Conservation (phyloP, 805 yeast genomes). For the Clavispora asparagi region DNA sequence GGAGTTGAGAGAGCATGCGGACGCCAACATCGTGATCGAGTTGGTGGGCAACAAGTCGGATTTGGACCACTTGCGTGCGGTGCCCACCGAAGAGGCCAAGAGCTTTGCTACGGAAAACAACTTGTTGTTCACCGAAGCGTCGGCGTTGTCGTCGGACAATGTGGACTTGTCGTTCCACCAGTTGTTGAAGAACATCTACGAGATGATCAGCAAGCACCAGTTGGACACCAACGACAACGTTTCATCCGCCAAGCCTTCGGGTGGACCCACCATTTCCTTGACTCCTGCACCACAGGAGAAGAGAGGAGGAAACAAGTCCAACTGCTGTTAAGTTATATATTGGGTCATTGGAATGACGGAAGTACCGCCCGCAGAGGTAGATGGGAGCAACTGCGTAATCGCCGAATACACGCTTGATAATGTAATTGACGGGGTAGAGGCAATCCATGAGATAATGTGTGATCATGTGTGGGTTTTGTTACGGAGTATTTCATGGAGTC, state of each 20-base stretch:
- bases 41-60: constrained; percentile 91
- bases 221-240: constrained; percentile 74
- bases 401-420: neutral
- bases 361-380: neutral
- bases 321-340: constrained; percentile 55
- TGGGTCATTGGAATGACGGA: neutral
- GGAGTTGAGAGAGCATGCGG: constrained; percentile 87
- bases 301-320: constrained; percentile 48
- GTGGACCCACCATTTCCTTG: constrained; percentile 86
- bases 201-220: constrained; percentile 90
- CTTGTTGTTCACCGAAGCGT: constrained; percentile 90
- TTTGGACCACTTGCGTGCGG: constrained; percentile 88
- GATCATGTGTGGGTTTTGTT: no score
- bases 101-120: constrained; percentile 90
- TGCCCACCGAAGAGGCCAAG: constrained; percentile 96
- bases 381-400: neutral
- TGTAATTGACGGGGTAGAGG: no score
- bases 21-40: constrained; percentile 92
- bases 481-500: no score
- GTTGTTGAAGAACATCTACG: constrained; percentile 86
- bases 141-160: constrained; percentile 89
- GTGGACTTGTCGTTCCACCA: constrained; percentile 94
- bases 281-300: constrained; percentile 90
- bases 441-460: no score
- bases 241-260: constrained; percentile 52